Conservation (phyloP, 2,329 filamentous ascomycete genomes). For the Fusarium sp. region DNA sequence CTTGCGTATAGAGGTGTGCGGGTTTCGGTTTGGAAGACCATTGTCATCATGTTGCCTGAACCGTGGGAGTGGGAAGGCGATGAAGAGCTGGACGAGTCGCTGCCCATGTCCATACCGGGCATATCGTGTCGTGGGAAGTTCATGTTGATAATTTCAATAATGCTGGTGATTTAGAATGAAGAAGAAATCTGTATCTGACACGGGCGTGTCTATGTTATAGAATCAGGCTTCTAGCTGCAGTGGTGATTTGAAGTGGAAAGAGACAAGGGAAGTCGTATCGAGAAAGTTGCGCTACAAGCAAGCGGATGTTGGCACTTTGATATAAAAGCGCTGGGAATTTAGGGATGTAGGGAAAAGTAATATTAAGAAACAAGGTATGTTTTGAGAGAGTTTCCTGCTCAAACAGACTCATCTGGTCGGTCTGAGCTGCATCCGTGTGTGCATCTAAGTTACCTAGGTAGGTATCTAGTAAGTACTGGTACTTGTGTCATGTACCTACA, state of each 20-base stretch:
- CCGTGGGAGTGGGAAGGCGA: conserved; percentile 25
- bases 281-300: not conserved
- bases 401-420: conserved; percentile 28
- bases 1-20: conserved; percentile 67
- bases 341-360: not conserved
- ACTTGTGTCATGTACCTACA: conserved; percentile 27
- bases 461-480: conserved; percentile 16
- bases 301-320: not conserved
- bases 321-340: not conserved
- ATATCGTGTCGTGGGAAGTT: conserved; percentile 44
- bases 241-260: not conserved
- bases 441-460: not conserved
- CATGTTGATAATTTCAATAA: conserved; percentile 21
- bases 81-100: conserved; percentile 23
- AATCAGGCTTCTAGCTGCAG: not conserved
- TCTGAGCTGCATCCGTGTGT: conserved; percentile 1
- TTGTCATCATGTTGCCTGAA: conserved; percentile 54
- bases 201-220: no score
- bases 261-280: not conserved
- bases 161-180: not conserved
- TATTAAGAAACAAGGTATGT: not conserved
- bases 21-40: conserved; percentile 70
- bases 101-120: conserved; percentile 40
- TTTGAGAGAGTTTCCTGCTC: conserved; percentile 33
- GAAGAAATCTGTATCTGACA: not conserved